These are phyloP conservation scores for Tylopilus intermedius DNA, from an alignment of 768 basidiomycete species.

Conservation along the genomic window DNA sequence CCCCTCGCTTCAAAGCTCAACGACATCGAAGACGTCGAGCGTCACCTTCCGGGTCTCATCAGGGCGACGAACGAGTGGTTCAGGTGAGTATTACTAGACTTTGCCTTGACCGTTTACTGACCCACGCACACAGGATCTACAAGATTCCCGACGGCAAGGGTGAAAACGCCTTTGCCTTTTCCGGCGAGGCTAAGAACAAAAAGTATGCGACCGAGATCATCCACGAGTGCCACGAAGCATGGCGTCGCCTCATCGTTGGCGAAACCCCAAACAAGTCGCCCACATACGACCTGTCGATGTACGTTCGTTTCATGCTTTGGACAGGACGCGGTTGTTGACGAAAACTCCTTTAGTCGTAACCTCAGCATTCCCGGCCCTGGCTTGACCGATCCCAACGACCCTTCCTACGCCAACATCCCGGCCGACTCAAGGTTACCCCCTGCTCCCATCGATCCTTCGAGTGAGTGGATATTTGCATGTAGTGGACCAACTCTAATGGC, in stretches of 20 bases:
- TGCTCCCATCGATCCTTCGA: conserved; percentile 85
- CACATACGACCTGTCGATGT: conserved; percentile 82
- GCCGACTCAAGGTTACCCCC: conserved; percentile 77
- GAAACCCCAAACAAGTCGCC: conserved; percentile 70
- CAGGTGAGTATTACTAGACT: conserved; percentile 45
- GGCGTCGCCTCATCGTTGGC: conserved; percentile 87
- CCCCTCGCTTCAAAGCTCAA: conserved; percentile 95
- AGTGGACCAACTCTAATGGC: conserved; percentile 8
- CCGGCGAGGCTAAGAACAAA: conserved; percentile 99
- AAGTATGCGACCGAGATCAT: conserved; percentile 99
- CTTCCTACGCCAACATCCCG: conserved; percentile 61
- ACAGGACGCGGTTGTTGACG: not conserved
- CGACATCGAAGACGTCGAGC: conserved; percentile 98
- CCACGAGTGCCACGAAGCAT: conserved; percentile 97
- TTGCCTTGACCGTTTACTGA: not conserved
- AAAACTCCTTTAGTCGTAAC: conserved; percentile 57
- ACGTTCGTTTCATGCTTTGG: conserved; percentile 27
- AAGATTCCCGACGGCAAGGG: conserved; percentile 95
- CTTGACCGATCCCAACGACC: conserved; percentile 57
- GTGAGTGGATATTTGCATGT: conserved; percentile 39
- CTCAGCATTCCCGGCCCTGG: conserved; percentile 70
- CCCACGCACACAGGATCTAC: conserved; percentile 62
- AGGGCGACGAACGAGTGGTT: conserved; percentile 99
- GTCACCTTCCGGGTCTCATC: conserved; percentile 94
- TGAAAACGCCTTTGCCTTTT: conserved; percentile 98